phyloP scores from a whole-genome alignment of 805 yeast species.

The Zygosaccharomyces siamensis region DNA sequence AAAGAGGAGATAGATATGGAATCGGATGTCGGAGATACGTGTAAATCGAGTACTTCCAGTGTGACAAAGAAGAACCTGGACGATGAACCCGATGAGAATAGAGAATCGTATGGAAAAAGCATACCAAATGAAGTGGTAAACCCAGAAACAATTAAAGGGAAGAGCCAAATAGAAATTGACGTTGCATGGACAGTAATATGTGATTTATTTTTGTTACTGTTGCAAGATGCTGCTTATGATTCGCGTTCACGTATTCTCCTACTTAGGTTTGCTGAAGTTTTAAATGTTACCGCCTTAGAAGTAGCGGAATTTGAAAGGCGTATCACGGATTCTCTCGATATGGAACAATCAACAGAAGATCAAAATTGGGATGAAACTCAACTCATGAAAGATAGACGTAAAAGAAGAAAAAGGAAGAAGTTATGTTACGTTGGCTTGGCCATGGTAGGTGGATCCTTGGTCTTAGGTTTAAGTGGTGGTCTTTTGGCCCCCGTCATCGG shows the following conservation, averaged over 20 bases:
- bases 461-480: slow-evolving; percentile 93
- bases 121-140: slow-evolving; percentile 19
- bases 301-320: slow-evolving; percentile 85
- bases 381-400: slow-evolving; percentile 67
- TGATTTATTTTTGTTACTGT: slow-evolving; percentile 73
- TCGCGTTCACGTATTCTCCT: slow-evolving; percentile 81
- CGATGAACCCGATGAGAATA: slow-evolving; percentile 10
- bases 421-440: slow-evolving; percentile 89
- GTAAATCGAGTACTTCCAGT: background rate
- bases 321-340: slow-evolving; percentile 82
- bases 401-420: slow-evolving; percentile 58
- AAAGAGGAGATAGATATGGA: slow-evolving; percentile 3
- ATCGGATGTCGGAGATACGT: background rate
- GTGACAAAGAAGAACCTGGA: slow-evolving; percentile 2
- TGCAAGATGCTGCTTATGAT: slow-evolving; percentile 85
- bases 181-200: slow-evolving; percentile 92
- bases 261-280: slow-evolving; percentile 55
- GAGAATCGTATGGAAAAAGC: background rate
- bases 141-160: slow-evolving; percentile 34
- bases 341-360: slow-evolving; percentile 70
- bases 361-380: slow-evolving; percentile 70
- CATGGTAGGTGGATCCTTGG: slow-evolving; percentile 91
- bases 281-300: slow-evolving; percentile 61
- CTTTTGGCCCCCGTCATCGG: slow-evolving; percentile 95
- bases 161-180: slow-evolving; percentile 54